Conservation (phyloP, 2,329 filamentous ascomycete genomes). For the Paraphoma sp. region DNA sequence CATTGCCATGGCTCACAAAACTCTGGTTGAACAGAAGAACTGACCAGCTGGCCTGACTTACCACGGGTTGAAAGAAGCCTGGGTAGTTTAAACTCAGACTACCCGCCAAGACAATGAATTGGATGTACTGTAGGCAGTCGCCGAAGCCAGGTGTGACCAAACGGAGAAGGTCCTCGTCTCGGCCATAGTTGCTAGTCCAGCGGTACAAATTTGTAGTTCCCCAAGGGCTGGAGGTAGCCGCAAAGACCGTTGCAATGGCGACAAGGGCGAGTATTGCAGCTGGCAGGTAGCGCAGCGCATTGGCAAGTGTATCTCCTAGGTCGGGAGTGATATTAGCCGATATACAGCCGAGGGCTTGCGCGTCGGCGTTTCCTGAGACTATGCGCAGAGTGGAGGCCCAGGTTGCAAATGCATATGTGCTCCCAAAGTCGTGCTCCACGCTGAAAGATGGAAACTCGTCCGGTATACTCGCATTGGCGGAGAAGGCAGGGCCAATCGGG, state of each 20-base stretch:
- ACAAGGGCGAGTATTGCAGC: constrained; percentile 79
- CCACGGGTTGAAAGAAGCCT: constrained; percentile 90
- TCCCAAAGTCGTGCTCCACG: constrained; percentile 75
- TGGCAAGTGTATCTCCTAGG: constrained; percentile 72
- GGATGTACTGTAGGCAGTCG: constrained; percentile 95
- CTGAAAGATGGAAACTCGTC: constrained; percentile 73
- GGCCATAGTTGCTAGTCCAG: constrained; percentile 97
- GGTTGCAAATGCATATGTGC: constrained; percentile 86
- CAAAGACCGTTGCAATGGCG: constrained; percentile 80
- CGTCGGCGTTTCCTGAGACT: constrained; percentile 72
- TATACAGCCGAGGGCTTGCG: constrained; percentile 76
- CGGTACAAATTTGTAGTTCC: constrained; percentile 88
- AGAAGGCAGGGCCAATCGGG: constrained; percentile 77
- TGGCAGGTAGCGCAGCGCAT: constrained; percentile 76
- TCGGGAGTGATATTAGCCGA: constrained; percentile 84
- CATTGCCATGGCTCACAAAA: constrained; percentile 73
- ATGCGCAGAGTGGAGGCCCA: constrained; percentile 77
- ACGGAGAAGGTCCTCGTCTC: constrained; percentile 88
- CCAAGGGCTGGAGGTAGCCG: constrained; percentile 92
- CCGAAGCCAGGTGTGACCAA: constrained; percentile 95
- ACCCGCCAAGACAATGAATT: constrained; percentile 89
- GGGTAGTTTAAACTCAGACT: constrained; percentile 87
- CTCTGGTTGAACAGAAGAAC: constrained; percentile 91
- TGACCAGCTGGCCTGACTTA: constrained; percentile 89
- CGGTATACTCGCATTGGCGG: constrained; percentile 60